Conservation (phyloP, 1,139 yeast genomes). For the Blastobotrys buckinghamii region DNA sequence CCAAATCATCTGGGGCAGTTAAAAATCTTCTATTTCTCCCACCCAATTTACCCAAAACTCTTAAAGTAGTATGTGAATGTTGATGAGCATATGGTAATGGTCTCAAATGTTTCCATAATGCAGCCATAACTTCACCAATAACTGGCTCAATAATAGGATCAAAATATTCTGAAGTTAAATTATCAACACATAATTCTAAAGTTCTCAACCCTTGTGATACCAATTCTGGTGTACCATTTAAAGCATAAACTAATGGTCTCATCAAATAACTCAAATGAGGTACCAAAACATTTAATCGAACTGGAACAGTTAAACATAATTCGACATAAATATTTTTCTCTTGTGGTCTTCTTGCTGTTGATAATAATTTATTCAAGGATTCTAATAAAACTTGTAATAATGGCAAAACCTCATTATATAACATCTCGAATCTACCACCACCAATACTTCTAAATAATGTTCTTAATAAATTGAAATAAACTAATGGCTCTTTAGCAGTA, state of each 20-base stretch:
- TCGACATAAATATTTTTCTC: conserved; percentile 94
- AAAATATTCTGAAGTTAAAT: conserved; percentile 90
- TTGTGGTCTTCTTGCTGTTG: conserved; percentile 79
- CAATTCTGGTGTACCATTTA: conserved; percentile 85
- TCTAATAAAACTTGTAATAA: conserved; percentile 80
- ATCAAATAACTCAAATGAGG: conserved; percentile 86
- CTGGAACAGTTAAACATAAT: conserved; percentile 92
- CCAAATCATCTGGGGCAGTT: conserved; percentile 63
- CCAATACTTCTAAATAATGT: conserved; percentile 91
- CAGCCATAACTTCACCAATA: conserved; percentile 86
- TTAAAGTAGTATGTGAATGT: conserved; percentile 89
- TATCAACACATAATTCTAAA: conserved; percentile 93
- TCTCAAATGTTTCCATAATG: conserved; percentile 83
- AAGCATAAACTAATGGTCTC: conserved; percentile 85
- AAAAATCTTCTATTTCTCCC: conserved; percentile 89
- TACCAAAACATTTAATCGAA: conserved; percentile 81
- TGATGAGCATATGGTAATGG: conserved; percentile 90
- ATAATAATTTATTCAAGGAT: conserved; percentile 74
- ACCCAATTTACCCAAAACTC: conserved; percentile 91
- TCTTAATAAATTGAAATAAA: conserved; percentile 81
- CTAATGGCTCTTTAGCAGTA: conserved; percentile 86
- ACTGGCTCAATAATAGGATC: conserved; percentile 97
- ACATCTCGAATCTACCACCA: conserved; percentile 89
- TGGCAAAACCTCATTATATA: conserved; percentile 91
- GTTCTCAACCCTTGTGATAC: conserved; percentile 93